Evolutionary conservation across 2,329 filamentous ascomycete genomes (phyloP).

Genomic region (Colletotrichum theobromicola): DNA sequence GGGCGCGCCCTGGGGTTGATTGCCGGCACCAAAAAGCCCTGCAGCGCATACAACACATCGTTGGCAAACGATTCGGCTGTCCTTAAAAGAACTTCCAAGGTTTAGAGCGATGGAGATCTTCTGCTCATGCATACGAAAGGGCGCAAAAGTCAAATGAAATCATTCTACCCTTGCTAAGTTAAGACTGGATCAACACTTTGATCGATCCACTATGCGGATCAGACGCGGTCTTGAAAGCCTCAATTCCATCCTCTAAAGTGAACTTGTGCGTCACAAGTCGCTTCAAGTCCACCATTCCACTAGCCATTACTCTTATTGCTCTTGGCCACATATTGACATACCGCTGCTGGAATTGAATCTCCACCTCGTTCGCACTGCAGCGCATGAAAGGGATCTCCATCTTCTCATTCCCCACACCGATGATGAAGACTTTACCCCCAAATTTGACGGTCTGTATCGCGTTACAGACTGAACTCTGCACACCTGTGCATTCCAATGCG

Average conservation of each 20-base stretch:
- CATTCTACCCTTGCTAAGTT: background rate
- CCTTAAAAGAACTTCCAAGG: background rate
- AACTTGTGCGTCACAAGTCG: background rate
- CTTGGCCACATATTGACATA: slow-evolving; percentile 4
- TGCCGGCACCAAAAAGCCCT: background rate
- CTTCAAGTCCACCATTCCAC: background rate
- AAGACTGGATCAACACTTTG: background rate
- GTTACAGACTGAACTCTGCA: background rate
- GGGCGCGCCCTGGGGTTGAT: background rate
- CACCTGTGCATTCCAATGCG: background rate
- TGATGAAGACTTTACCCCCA: background rate
- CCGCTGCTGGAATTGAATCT: background rate
- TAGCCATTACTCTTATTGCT: background rate
- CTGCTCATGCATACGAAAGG: background rate
- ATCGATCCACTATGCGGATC: background rate
- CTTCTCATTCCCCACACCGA: background rate
- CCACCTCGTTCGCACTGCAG: background rate
- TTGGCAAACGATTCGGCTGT: background rate
- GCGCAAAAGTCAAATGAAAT: background rate
- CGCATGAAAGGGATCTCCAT: background rate
- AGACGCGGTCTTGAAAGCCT: background rate
- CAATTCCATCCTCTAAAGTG: background rate
- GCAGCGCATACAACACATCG: background rate
- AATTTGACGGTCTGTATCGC: background rate
- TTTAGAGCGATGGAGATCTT: background rate